A percentile compares a stretch with the other conserved stretches of the same genome.
These are phyloP conservation scores for Domatiomyces catenatus DNA, from an alignment of 2,329 filamentous ascomycete species.

Conservation along the genomic window DNA sequence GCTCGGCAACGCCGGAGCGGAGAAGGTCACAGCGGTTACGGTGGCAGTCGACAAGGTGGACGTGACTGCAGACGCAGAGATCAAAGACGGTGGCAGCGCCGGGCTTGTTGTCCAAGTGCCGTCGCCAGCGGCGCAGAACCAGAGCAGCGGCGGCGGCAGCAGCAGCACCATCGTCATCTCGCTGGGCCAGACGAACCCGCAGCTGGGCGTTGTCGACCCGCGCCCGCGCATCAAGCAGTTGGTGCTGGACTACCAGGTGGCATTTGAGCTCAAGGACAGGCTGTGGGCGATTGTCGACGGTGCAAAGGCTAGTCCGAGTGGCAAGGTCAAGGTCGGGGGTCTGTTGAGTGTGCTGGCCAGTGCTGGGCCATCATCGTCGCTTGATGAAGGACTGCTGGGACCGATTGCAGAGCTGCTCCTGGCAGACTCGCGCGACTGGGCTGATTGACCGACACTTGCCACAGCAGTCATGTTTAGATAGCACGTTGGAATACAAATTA, in stretches of 20 bases:
- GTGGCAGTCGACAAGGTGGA: slow-evolving; percentile 12
- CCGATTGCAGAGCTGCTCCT: slow-evolving; percentile 19
- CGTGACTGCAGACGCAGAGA: slow-evolving; percentile 18
- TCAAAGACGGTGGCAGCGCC: slow-evolving; percentile 51
- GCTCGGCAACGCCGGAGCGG: not conserved
- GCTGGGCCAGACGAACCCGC: slow-evolving; percentile 21
- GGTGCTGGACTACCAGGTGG: slow-evolving; percentile 18
- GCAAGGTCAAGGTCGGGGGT: slow-evolving; percentile 14
- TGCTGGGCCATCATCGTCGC: not conserved
- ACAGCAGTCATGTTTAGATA: no score
- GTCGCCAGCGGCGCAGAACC: slow-evolving; percentile 31
- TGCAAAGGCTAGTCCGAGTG: slow-evolving; percentile 2
- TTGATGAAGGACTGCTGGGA: slow-evolving; percentile 16
- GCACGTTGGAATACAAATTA: no score
- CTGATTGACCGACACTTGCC: no score
- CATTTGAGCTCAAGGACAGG: slow-evolving; percentile 18
- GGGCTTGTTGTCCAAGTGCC: slow-evolving; percentile 26
- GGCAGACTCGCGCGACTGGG: slow-evolving; percentile 9
- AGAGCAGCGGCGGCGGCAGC: no score
- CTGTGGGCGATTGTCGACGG: slow-evolving; percentile 17
- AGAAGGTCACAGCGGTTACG: slow-evolving; percentile 11
- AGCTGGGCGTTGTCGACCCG: slow-evolving; percentile 16
- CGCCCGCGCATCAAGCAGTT: slow-evolving; percentile 11
- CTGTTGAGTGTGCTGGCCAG: slow-evolving; percentile 11
- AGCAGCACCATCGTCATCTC: slow-evolving; percentile 25